Base-by-base conservation (phyloP, 345 rosid species). In the Cardamine occulta region DNA sequence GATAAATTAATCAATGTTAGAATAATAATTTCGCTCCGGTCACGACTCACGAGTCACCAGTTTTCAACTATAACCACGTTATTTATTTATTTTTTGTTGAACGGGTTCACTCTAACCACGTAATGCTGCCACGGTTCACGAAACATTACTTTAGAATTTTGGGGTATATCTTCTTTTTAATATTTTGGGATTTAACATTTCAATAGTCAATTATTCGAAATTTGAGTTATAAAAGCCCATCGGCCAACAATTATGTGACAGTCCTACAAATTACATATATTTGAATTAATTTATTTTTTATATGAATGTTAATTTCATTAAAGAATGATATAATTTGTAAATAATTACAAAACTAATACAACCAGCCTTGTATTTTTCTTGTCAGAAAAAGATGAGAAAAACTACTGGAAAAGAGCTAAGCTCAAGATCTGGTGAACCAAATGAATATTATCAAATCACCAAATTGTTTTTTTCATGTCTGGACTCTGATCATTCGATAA, bases 41-140 rank as follows among this genome's bases (percentile, higher is more conserved):
- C 75, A 61, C 70, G 80, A 60, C 45, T 68, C 70, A 63, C 70
- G 80, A 68, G 54, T 68, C 70, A 70, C 54, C 17, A 63, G 60
- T 70, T 60, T 77, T 48, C 72, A 59, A 70, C 80, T 63, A 76
- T 49, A 12, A 12, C 15, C 45, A 40, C 18, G 49, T 15, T 0
- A 44, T 44, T 44, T 44, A 44, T 42, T 40, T 12, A 3, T 40
- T 40, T 13, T 40, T 40, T 12, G n/a, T 13, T 42, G 14, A 42
- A 12, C 4, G 47, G n/a, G 47, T 14, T 42, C 48, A 42, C 48
- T 42, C 2, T 44, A 44, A n/a, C 34, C 65, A 55, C 80, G 32
- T 55, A 63, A 70, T 47, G 60, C 40, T 45, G 39, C 56, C 45
- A 28, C 19, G 21, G 57, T 74, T 54, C 70, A 44, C 71, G 11